Percentiles rank a stretch among this genome's conserved stretches.
Evolutionary conservation across 805 yeast species (phyloP).

Genomic region (Sungouiella thailandica): DNA sequence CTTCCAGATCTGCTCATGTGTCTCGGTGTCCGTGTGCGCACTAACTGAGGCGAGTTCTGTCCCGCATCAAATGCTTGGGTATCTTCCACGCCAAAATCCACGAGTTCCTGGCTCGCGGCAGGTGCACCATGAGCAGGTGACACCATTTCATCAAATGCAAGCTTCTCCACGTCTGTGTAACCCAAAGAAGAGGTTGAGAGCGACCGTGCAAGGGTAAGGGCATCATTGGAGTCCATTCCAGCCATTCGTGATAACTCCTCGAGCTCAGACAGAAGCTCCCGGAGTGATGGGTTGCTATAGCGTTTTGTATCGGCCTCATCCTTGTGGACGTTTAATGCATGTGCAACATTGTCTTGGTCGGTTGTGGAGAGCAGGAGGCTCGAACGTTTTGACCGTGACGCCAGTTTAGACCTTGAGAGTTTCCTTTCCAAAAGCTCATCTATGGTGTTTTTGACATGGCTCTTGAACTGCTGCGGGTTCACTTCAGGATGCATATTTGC

Average conservation of each 20-base stretch:
- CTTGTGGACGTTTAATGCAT: constrained; percentile 1
- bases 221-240: constrained; percentile 74
- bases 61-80: constrained; percentile 13
- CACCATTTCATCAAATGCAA: constrained; percentile 32
- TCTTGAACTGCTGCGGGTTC: constrained; percentile 82
- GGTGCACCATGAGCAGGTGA: constrained; percentile 16
- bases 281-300: constrained; percentile 54
- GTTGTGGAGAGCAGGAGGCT: constrained; percentile 13
- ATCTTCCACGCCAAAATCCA: constrained; percentile 14
- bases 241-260: constrained; percentile 71
- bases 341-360: constrained; percentile 2
- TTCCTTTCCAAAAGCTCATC: constrained; percentile 44
- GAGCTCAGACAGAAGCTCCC: constrained; percentile 69
- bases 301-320: constrained; percentile 7
- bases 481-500: constrained; percentile 90
- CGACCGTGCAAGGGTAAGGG: constrained; percentile 76
- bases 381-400: constrained; percentile 13
- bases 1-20: too few species aligned
- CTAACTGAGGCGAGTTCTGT: constrained; percentile 6
- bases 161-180: constrained; percentile 45
- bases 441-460: constrained; percentile 58
- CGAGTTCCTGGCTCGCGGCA: constrained; percentile 4
- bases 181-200: constrained; percentile 68
- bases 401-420: constrained; percentile 12
- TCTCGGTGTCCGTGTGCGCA: too few species aligned